Evolutionary conservation across 1,139 yeast species (phyloP), one percentile per base, ranked within the genome.

Genomic region (Debaryomycetaceae sp.): DNA sequence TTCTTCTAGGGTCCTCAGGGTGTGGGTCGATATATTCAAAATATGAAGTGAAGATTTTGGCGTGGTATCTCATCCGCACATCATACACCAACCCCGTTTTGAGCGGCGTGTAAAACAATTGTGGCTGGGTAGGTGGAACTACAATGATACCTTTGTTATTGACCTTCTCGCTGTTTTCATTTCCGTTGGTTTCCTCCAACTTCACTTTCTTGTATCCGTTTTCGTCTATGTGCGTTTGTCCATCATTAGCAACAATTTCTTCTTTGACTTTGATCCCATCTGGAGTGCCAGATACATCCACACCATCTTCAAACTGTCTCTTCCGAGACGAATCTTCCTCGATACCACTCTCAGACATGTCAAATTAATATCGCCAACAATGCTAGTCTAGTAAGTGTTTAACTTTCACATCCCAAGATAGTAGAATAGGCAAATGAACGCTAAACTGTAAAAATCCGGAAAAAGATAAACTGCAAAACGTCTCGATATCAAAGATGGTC

Each of bases 1-100:
- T 92, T 50, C 99, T 80, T 46, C 98, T 78, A 9, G 99, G 99
- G 57, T 94, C 98, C 61, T 94, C 99, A 4, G 99, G 99, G 59
- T 94, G 99, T 3, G 98, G 98, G 57, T 94, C 98, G 38, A 91
- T 88, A 61, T 92, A 92, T 59, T 91, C 97, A 52, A 81, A 87
- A 49, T 92, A 88, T 5, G 95, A 85, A 3, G 96, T 87, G 62
- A 87, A 91, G 41, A 92, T 84, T 58, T 89, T 88, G 32, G 97
- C 96, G 58, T 94, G 99, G 61, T 91, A 92, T 46, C 98, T 75
- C 98, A 94, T 92, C 45, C 98, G 75, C 16, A 91, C 97, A 58
- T 94, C 98, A 62, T 94, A 94, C 45, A 95, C 94, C 16, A 94
- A 69, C 0, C 98, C 99, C 0, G 98, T 91, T 59, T 88, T 89